Base-by-base conservation (phyloP, 306 rosid genomes). In the Trifolium repens region DNA sequence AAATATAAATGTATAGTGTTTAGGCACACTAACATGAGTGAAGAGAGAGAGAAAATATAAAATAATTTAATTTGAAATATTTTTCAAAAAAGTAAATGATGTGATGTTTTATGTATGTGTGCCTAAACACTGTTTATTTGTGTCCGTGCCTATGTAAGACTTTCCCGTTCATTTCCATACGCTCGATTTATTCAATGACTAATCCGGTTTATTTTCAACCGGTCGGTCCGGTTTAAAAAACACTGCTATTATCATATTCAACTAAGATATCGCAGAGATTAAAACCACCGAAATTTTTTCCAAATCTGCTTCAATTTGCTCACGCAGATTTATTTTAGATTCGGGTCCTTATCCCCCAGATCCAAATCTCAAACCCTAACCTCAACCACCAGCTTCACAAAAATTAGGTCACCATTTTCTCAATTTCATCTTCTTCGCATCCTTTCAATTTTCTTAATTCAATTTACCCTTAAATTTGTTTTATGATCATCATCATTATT, bases 281-380 rank as follows among this genome's bases (percentile, higher is more conserved):
- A 58, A 27, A 5, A 58, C 10, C 39, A 58, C 64, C 35, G 37
- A 2, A 58, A 12, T 9, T n/a, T 0, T 26, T 32, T 32, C 8
- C 44, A 61, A 61, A 61, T 61, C 67, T 61, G 67, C 43, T 13
- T 59, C 40, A 9, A 9, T 27, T 61, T 27, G n/a, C 64, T 26
- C 26, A 26, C 37, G 37, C 39, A 58, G 37, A 58, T 58, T 24
- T 26, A 15, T n/a, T 14, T 16, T 61, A 32, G 44, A 61, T 61
- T 61, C 44, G 13, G 13, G 14, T 61, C 24, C 67, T 61, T 61
- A 61, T 61, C 67, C 67, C 67, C 19, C 44, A 61, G 67, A 61
- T 61, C 67, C 67, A 61, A 13, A 58, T 14, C 44, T 14, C 44
- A 61, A 61, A 61, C 67, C 67, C 67, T 34, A 61, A 34, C 11